A percentile compares a stretch with the other conserved stretches of the same genome.
phyloP scores from a whole-genome alignment of 2,329 filamentous ascomycete genomes.

The Pezicula neosporulosa region DNA sequence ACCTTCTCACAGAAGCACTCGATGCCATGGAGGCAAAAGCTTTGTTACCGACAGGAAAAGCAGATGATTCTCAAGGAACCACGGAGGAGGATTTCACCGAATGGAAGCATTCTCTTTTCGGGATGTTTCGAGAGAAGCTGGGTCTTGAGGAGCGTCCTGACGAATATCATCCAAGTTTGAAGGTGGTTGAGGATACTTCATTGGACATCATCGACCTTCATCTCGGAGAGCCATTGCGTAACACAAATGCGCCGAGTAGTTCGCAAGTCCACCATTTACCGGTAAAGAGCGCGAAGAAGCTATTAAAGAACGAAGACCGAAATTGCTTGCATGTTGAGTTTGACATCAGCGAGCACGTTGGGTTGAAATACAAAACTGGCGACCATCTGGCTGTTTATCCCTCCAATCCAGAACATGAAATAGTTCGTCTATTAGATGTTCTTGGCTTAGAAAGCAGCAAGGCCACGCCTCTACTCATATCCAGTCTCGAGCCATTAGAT shows the following conservation, averaged over 20 bases:
- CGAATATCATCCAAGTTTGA: not conserved
- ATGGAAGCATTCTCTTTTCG: slow-evolving; percentile 16
- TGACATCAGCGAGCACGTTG: slow-evolving; percentile 3
- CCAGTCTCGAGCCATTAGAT: not conserved
- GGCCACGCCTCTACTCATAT: not conserved
- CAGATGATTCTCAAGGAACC: slow-evolving; percentile 25
- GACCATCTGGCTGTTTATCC: slow-evolving; percentile 13
- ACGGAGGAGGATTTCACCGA: slow-evolving; percentile 33
- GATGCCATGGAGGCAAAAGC: slow-evolving; percentile 25
- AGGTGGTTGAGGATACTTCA: not conserved
- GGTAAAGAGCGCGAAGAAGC: not conserved
- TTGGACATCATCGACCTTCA: not conserved
- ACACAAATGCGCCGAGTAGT: not conserved
- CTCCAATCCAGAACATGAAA: slow-evolving; percentile 6
- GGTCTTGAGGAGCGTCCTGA: slow-evolving; percentile 1
- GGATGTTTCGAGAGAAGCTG: not conserved
- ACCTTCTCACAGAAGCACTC: slow-evolving; percentile 22
- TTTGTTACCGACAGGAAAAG: slow-evolving; percentile 25
- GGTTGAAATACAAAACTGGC: slow-evolving; percentile 9
- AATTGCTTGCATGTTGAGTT: slow-evolving; percentile 11
- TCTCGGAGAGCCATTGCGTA: not conserved
- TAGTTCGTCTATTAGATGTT: slow-evolving; percentile 3
- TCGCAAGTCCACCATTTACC: not conserved
- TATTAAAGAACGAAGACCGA: slow-evolving; percentile 1
- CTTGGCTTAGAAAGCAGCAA: not conserved